Base-by-base conservation (phyloP, 768 basidiomycete genomes). In the Dioszegia crocea region DNA sequence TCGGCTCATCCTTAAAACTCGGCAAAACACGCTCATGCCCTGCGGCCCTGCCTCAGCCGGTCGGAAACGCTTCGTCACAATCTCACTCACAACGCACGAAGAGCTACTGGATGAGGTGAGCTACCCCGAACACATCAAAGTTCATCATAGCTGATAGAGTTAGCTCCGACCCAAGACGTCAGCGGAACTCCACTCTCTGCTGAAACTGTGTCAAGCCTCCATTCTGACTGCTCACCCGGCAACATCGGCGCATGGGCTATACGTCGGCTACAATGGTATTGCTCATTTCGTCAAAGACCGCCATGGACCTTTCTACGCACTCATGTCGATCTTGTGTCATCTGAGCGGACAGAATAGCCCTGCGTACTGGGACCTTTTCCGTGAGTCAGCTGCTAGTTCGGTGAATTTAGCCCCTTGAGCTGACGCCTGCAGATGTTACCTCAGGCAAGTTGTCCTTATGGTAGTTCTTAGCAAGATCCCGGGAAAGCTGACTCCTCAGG, bases 321-420 rank as follows among this genome's bases (percentile, higher is more conserved):
- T 71, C 17, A 61, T 74, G 64, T 67, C 65, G 12, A 60, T 70
- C 16, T 41, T 74, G 61, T 68, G 68, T 47, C 72, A 72, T 60
- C 38, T 70, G 39, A 57, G 43, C 12, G 63, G 61, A 11, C 56
- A 51, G 24, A 45, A 52, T 21, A 71, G 66, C 49, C 67, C 68
- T 12, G 66, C 66, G 12, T 74, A 70, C 58, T 71, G 67, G 67
- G 72, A 74, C 46, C 31, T 71, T 39, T 69, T 74, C 48, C 59
- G 70, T 72, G 55, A 68, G 67, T 43, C 6, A 36, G 19, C 49
- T 49, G 17, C 24, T n/a, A n/a, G n/a, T n/a, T n/a, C 17, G 4
- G 29, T 17, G 27, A 3, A 23, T n/a, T 9, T 33, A 19, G 10
- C 12, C 21, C 5, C 39, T 0, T 12, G 12, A 56, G 59, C 59